Evolutionary conservation across 2,329 filamentous ascomycete species (phyloP).

Genomic region (Fusarium sp.): DNA sequence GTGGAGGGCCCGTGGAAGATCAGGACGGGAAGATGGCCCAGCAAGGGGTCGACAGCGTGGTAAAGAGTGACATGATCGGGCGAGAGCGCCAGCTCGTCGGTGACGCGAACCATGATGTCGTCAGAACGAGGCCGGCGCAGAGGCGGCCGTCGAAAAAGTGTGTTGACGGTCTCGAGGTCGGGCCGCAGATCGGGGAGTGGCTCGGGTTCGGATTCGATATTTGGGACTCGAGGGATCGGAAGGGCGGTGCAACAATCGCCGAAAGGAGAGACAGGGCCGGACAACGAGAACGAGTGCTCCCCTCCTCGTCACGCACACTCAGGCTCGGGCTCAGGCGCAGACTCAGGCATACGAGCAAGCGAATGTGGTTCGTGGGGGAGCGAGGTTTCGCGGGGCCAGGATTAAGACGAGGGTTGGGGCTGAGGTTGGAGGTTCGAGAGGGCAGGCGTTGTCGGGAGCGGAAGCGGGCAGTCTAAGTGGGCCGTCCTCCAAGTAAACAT

Average conservation of each 20-base stretch:
- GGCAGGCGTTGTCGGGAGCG: constrained; percentile 12
- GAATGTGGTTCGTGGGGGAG: constrained; percentile 25
- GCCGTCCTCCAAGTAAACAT: constrained; percentile 48
- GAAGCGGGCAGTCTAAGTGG: constrained; percentile 39
- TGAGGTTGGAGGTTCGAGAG: constrained; percentile 6
- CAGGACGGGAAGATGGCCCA: constrained; percentile 85
- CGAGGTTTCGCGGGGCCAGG: not conserved
- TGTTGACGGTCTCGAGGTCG: constrained; percentile 46
- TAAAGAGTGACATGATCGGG: constrained; percentile 89
- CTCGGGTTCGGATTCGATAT: constrained; percentile 26
- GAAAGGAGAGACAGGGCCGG: constrained; percentile 12
- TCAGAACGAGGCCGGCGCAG: constrained; percentile 43
- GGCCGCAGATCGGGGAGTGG: constrained; percentile 43
- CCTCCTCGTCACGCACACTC: constrained; percentile 43
- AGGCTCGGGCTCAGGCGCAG: constrained; percentile 14
- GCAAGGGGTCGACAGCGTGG: constrained; percentile 87
- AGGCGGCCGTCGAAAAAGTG: constrained; percentile 32
- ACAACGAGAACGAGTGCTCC: constrained; percentile 38
- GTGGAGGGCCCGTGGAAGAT: constrained; percentile 95
- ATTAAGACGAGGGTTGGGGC: constrained; percentile 31
- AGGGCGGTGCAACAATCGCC: not conserved
- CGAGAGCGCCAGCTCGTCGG: constrained; percentile 83
- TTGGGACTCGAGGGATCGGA: no score
- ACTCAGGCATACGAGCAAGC: constrained; percentile 36
- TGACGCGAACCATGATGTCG: constrained; percentile 85